Percentiles rank a stretch among this genome's conserved stretches.
These are phyloP conservation scores for Hansenula sp. DNA, from an alignment of 1,139 yeast species.

Conservation along the genomic window DNA sequence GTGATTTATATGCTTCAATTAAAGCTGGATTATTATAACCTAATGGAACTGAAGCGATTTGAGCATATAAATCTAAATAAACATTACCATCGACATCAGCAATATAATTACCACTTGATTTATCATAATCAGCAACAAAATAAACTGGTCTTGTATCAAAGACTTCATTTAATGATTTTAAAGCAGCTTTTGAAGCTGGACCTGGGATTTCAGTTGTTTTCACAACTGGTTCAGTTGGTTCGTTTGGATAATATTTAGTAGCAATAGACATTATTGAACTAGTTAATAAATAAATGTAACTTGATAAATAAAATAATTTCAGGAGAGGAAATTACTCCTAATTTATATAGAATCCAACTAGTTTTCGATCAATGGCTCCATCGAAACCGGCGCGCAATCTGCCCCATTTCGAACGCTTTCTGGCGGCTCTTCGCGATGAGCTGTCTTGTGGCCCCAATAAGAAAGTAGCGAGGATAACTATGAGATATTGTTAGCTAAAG, in stretches of 20 bases:
- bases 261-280: constrained; percentile 35
- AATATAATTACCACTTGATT: constrained; percentile 66
- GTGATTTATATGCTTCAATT: constrained; percentile 54
- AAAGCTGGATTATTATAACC: constrained; percentile 77
- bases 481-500: too few species aligned
- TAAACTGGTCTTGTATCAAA: constrained; percentile 69
- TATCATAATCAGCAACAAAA: constrained; percentile 61
- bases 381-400: too few species aligned
- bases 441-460: too few species aligned
- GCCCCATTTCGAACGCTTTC: too few species aligned
- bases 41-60: constrained; percentile 68
- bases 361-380: too few species aligned
- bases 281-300: too few species aligned
- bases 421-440: too few species aligned
- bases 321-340: too few species aligned
- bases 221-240: constrained; percentile 49
- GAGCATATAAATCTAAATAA: constrained; percentile 63
- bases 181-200: constrained; percentile 44
- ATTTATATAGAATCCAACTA: too few species aligned
- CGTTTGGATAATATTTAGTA: constrained; percentile 52
- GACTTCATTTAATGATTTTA: constrained; percentile 46
- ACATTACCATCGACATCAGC: constrained; percentile 68
- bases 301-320: too few species aligned
- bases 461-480: too few species aligned
- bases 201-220: constrained; percentile 53